Evolutionary conservation across 2,329 filamentous ascomycete genomes (phyloP), one percentile per base, ranked within the genome.

Genomic region (Ophiostoma ulmi): DNA sequence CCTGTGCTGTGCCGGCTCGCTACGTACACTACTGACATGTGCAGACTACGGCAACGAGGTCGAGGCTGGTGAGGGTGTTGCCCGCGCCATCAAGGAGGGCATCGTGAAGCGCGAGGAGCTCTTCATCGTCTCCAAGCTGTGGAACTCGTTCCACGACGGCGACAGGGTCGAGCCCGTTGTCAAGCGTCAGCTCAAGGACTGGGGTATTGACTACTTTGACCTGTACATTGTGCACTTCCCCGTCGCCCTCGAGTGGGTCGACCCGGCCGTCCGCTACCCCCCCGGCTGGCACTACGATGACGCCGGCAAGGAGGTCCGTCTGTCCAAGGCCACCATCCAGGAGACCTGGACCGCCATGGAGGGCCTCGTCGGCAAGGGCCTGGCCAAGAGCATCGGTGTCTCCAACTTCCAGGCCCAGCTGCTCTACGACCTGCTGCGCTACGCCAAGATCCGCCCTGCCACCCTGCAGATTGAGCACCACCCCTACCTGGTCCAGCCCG

Each of bases 41-140:
- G 8, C 22, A 91, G 91, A 94, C 80, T 94, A 95, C 81, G 91
- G 90, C 76, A 94, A 94, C 79, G 92, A 94, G 80, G 87, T 87
- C 75, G 91, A 93, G 80, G 88, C 86, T 74, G 92, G 91, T 72
- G 82, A 93, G 78, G 92, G 92, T 76, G 85, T 94, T 66, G 87
- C 89, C 72, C 90, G 90, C 75, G 92, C 92, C 77, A 92, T 95
- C 81, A 86, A 90, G 78, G 92, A 95, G 11, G 91, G 91, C 63
- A 80, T 94, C 72, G 91, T 94, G 75, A 93, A 90, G 84, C 90
- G 92, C 72, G 88, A 91, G 80, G 92, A 97, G 35, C 90, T 97
- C 78, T 97, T 97, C 87, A 89, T 97, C 78, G 91, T 94, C 74
- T 93, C 90, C 81, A 97, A 97, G 85, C 90, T 97, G 72, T 97